Evolutionary conservation across 2,329 filamentous ascomycete genomes (phyloP), one percentile per base, ranked within the genome.

Genomic region (Trichophyton benhamiae): DNA sequence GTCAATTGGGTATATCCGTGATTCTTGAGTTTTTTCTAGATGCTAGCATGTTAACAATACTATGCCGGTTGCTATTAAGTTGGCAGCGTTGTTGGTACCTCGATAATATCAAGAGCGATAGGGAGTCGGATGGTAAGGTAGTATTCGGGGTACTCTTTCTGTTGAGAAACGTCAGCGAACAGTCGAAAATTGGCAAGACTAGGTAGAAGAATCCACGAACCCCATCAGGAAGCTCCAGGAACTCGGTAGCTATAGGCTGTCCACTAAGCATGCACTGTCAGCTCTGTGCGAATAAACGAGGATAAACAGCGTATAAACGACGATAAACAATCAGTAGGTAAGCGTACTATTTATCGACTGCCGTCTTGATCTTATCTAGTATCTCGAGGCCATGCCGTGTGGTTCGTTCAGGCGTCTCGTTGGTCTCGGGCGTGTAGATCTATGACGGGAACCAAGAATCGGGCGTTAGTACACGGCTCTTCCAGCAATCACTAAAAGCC

Each of bases 71-170:
- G 49, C 6, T 20, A 48, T 30, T 22, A 9, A 38, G 44, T 44
- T 15, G 9, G 3, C 11, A 41, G 75, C 63, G 44, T 48, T 25
- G 44, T 38, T 3, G 33, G 33, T 74, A 80, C 79, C 77, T 95
- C 88, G 63, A 95, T 87, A 1, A 82, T 86, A 67, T 87, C 82
- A 53, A 96, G 78, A 0, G 90, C 89, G 63, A 95, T 84, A 1
- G 91, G 91, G 71, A 95, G 82, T 65, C 84, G 83, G 63, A 88
- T 90, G 66, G 82, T 80, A 68, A 86, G 80, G 75, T 92, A 95
- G 75, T 95, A 95, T 20, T 88, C 85, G 49, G 85, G 66, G 88
- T 82, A 65, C 79, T 77, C 63, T 61, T 82, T 77, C 72, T 82
- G 78, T 65, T 11, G 33, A 70, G 7, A 13, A 27, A 13, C 25